Evolutionary conservation across 2,329 filamentous ascomycete species (phyloP).

Genomic region (Pseudocercospora ulei): DNA sequence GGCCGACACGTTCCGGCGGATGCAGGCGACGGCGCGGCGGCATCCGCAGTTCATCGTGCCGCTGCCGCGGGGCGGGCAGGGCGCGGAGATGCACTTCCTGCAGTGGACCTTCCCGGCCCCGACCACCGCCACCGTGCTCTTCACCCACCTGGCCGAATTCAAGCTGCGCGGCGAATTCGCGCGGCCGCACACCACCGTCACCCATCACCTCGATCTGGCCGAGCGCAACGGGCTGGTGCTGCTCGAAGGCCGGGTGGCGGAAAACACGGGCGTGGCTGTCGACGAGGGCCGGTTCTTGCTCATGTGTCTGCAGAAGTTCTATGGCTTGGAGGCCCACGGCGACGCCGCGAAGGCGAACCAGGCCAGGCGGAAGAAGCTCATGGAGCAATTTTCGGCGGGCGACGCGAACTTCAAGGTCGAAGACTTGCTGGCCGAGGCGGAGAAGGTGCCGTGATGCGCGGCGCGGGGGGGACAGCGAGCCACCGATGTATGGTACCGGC

Average conservation of each 20-base stretch:
- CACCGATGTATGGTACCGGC: background rate
- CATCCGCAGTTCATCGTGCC: constrained; percentile 89
- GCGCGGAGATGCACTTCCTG: constrained; percentile 88
- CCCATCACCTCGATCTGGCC: constrained; percentile 75
- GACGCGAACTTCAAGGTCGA: constrained; percentile 74
- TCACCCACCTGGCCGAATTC: constrained; percentile 88
- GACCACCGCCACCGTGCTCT: constrained; percentile 56
- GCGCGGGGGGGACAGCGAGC: background rate
- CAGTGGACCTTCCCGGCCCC: constrained; percentile 86
- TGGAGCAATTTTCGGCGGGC: constrained; percentile 73
- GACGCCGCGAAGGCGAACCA: constrained; percentile 61
- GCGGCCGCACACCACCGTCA: constrained; percentile 84
- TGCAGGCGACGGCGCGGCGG: constrained; percentile 59
- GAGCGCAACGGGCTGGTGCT: constrained; percentile 68
- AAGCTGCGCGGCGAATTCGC: constrained; percentile 84
- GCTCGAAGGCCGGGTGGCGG: constrained; percentile 70
- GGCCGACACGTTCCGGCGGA: constrained; percentile 58
- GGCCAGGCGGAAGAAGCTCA: constrained; percentile 56
- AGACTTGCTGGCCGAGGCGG: constrained; percentile 75
- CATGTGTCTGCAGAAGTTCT: constrained; percentile 91
- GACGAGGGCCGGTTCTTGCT: constrained; percentile 82
- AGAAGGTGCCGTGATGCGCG: constrained; percentile 51
- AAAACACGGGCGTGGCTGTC: constrained; percentile 63
- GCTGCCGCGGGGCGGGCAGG: constrained; percentile 56
- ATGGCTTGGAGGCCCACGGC: constrained; percentile 52